Percentiles rank a stretch among this genome's conserved stretches.
Conservation (phyloP, 2,329 filamentous ascomycete genomes). For the Colletotrichum magnum region DNA sequence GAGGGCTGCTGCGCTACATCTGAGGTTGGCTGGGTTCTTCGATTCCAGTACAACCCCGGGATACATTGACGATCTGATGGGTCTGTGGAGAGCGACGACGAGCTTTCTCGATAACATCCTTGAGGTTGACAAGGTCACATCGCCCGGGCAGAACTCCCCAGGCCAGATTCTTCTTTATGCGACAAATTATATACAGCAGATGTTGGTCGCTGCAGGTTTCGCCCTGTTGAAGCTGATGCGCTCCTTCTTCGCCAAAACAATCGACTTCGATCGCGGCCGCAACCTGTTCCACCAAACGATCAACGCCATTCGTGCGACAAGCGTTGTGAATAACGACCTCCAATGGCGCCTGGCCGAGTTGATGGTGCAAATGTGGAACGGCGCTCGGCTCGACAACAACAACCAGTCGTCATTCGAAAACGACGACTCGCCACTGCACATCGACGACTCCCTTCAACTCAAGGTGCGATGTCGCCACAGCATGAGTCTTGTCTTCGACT, state of each 20-base stretch:
- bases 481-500: conserved; percentile 88
- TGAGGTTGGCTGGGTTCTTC: conserved; percentile 85
- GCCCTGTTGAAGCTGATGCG: conserved; percentile 84
- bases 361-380: conserved; percentile 91
- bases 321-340: conserved; percentile 83
- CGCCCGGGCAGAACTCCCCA: conserved; percentile 59
- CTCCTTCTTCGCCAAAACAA: conserved; percentile 81
- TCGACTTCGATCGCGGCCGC: conserved; percentile 77
- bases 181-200: conserved; percentile 85
- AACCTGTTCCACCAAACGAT: conserved; percentile 81
- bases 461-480: conserved; percentile 88
- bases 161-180: conserved; percentile 75
- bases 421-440: conserved; percentile 63
- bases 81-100: conserved; percentile 80
- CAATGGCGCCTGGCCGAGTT: conserved; percentile 85
- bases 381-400: conserved; percentile 67
- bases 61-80: conserved; percentile 82
- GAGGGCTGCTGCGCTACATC: conserved; percentile 80
- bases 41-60: conserved; percentile 80
- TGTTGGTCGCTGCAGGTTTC: conserved; percentile 86
- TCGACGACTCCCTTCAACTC: conserved; percentile 81
- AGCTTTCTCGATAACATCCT: conserved; percentile 78
- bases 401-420: conserved; percentile 60
- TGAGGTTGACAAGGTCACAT: conserved; percentile 64
- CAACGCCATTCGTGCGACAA: conserved; percentile 78